These are phyloP conservation scores for Phytopythium aichiense DNA, from an alignment of 352 stramenopile species.

Conservation along the genomic window DNA sequence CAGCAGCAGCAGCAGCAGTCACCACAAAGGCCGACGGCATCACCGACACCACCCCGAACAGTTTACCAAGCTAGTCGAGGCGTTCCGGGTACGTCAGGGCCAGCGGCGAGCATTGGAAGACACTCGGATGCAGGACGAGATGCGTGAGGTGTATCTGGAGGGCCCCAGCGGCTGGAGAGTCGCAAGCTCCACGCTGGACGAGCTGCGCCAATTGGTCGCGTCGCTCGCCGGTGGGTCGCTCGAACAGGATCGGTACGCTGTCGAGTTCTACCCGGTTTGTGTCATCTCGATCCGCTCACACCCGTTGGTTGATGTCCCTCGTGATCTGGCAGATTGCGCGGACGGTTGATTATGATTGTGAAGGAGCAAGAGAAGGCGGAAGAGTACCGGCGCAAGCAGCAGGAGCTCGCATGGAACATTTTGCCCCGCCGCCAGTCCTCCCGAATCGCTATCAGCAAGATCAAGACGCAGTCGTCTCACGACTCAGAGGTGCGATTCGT, in stretches of 20 bases:
- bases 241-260: conserved; percentile 56
- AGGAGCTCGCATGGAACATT: conserved; percentile 71
- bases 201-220: conserved; percentile 48
- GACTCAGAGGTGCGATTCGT: conserved; percentile 35
- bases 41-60: conserved; percentile 59
- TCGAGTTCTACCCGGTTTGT: neutral
- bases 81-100: conserved; percentile 52
- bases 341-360: conserved; percentile 70
- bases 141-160: conserved; percentile 34
- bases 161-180: conserved; percentile 62
- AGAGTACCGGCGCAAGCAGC: conserved; percentile 56
- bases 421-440: conserved; percentile 80
- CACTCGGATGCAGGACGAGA: conserved; percentile 31
- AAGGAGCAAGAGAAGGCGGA: conserved; percentile 76
- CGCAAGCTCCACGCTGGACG: conserved; percentile 63
- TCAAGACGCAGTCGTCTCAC: conserved; percentile 58
- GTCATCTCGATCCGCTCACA: neutral
- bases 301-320: neutral
- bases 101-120: conserved; percentile 61
- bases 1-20: conserved; percentile 45
- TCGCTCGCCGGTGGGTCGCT: conserved; percentile 58
- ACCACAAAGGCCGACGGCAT: conserved; percentile 49
- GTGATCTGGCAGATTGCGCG: conserved; percentile 33
- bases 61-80: conserved; percentile 58
- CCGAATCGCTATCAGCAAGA: conserved; percentile 73